phyloP scores from a whole-genome alignment of 495 filamentous ascomycete species.

The Neurospora sp. region DNA sequence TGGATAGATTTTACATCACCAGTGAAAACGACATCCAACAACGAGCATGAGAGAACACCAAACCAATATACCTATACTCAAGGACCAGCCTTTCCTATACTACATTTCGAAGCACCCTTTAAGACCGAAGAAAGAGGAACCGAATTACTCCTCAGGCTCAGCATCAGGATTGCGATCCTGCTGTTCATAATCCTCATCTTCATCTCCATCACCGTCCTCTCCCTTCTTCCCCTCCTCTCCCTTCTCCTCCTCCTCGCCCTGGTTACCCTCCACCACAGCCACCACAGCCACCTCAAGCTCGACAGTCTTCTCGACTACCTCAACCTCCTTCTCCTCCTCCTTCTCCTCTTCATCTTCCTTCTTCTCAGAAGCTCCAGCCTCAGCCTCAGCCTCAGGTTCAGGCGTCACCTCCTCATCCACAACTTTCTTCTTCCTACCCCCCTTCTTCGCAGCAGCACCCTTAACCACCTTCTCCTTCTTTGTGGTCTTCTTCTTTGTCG shows the following conservation, averaged over 20 bases:
- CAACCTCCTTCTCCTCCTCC: not conserved
- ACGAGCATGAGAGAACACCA: not conserved
- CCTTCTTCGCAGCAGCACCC: not conserved
- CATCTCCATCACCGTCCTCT: no score
- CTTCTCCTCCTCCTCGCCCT: not conserved
- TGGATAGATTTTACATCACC: not conserved
- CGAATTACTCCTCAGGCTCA: not conserved
- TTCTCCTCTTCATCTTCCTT: not conserved
- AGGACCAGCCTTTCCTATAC: not conserved
- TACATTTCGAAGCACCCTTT: not conserved
- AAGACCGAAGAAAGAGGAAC: not conserved
- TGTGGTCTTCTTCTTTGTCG: fast-evolving
- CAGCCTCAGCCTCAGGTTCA: not conserved
- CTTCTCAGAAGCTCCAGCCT: not conserved
- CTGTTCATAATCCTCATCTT: not conserved
- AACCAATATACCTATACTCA: not conserved
- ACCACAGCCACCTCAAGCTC: not conserved
- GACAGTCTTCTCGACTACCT: not conserved
- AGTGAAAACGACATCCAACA: not conserved
- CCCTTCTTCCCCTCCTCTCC: not conserved
- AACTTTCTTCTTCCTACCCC: not conserved
- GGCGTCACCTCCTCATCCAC: not conserved
- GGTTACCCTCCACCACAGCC: not conserved
- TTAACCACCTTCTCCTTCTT: not conserved
- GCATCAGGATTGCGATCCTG: not conserved